Evolutionary conservation across 2,329 filamentous ascomycete genomes (phyloP).

Genomic region (Emericellopsis cladophorae): DNA sequence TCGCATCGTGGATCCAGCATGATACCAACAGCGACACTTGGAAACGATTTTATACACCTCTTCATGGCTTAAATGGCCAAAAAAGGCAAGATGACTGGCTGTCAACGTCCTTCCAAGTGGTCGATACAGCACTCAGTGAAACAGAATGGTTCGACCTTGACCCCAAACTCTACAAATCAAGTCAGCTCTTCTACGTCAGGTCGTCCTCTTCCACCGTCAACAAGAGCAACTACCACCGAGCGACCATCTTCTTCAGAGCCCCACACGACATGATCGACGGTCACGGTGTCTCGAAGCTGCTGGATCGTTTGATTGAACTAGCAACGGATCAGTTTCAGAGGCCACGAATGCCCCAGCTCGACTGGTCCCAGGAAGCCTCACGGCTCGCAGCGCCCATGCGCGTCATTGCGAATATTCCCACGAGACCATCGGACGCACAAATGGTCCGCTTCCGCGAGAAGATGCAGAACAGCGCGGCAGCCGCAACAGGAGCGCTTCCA

Average conservation of each 20-base stretch:
- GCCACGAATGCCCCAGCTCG: background rate
- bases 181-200: background rate
- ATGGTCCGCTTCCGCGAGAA: background rate
- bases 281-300: background rate
- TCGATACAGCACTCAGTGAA: background rate
- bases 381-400: background rate
- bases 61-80: background rate
- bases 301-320: background rate
- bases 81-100: background rate
- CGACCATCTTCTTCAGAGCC: background rate
- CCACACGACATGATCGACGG: background rate
- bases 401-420: background rate
- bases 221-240: too few species aligned
- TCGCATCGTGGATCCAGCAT: constrained; percentile 1
- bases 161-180: background rate
- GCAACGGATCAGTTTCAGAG: background rate
- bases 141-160: background rate
- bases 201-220: background rate
- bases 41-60: background rate
- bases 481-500: background rate
- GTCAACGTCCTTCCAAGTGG: background rate
- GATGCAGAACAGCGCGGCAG: background rate
- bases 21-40: background rate
- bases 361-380: background rate
- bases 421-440: background rate